These are phyloP conservation scores for Neonectria neomacrospora DNA, from an alignment of 2,329 filamentous ascomycete species.

Conservation along the genomic window DNA sequence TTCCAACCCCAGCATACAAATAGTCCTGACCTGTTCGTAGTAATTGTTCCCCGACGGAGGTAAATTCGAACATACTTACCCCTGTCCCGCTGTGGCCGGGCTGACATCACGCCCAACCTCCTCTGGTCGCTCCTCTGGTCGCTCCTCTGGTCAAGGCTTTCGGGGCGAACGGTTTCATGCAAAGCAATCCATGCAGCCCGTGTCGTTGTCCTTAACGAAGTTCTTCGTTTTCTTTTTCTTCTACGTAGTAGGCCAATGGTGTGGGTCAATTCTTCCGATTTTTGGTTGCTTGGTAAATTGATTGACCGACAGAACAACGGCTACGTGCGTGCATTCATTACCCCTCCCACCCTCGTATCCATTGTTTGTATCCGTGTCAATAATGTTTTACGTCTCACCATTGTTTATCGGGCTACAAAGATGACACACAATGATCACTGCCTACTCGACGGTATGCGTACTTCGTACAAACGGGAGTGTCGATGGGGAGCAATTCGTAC, in stretches of 20 bases:
- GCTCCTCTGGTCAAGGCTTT: conserved; percentile 26
- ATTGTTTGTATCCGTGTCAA: background rate
- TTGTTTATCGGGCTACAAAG: background rate
- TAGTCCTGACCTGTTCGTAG: background rate
- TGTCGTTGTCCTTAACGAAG: background rate
- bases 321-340: background rate
- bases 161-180: conserved; percentile 17
- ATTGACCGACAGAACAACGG: background rate
- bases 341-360: too few relatives aligned
- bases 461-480: background rate
- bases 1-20: background rate
- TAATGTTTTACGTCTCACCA: background rate
- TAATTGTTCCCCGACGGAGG: background rate
- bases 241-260: background rate
- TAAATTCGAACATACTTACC: background rate
- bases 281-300: conserved; percentile 25
- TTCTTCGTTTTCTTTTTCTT: background rate
- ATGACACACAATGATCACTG: background rate
- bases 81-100: conserved; percentile 21
- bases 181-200: background rate
- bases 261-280: background rate
- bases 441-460: background rate
- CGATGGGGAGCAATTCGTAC: background rate
- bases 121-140: conserved; percentile 7
- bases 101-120: conserved; percentile 37